Percentiles rank a stretch among this genome's conserved stretches.
These are phyloP conservation scores for Pseudognaphalium luteoalbum DNA, from an alignment of 129 eudicot genomes.

Conservation along the genomic window DNA sequence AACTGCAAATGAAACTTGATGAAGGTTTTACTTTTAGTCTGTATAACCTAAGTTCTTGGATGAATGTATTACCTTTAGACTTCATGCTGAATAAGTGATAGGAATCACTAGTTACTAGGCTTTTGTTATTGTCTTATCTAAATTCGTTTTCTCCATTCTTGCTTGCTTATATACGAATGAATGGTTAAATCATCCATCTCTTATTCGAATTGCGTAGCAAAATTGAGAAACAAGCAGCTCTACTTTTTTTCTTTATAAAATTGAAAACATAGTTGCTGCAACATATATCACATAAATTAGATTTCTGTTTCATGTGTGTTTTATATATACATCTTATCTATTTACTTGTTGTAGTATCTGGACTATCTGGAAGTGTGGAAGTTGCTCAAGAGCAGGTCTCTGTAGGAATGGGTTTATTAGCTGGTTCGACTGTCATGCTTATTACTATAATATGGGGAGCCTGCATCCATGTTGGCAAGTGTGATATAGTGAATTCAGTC, in stretches of 20 bases:
- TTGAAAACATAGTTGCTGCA: neutral
- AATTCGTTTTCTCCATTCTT: neutral
- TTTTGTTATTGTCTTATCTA: neutral
- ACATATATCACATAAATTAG: neutral
- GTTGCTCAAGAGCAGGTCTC: slow-evolving; percentile 94
- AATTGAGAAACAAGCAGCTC: neutral
- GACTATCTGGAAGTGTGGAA: slow-evolving; percentile 76
- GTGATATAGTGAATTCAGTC: slow-evolving; percentile 53
- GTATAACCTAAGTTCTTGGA: neutral
- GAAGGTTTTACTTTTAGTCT: neutral
- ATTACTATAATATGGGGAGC: slow-evolving; percentile 86
- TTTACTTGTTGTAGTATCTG: slow-evolving; percentile 62
- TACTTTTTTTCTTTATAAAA: too few relatives aligned
- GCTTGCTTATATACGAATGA: neutral
- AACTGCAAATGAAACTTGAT: too few relatives aligned
- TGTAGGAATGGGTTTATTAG: slow-evolving; percentile 93
- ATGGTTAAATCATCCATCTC: too few relatives aligned
- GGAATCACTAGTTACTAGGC: neutral
- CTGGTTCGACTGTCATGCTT: slow-evolving; percentile 96
- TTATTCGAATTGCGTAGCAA: too few relatives aligned
- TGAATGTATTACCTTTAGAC: neutral
- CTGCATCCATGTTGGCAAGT: slow-evolving; percentile 86
- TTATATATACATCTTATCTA: neutral
- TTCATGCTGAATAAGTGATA: neutral
- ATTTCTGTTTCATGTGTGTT: neutral